Conservation (phyloP, 2,329 filamentous ascomycete genomes). For the Neophaeococcomyces mojaviensis region DNA sequence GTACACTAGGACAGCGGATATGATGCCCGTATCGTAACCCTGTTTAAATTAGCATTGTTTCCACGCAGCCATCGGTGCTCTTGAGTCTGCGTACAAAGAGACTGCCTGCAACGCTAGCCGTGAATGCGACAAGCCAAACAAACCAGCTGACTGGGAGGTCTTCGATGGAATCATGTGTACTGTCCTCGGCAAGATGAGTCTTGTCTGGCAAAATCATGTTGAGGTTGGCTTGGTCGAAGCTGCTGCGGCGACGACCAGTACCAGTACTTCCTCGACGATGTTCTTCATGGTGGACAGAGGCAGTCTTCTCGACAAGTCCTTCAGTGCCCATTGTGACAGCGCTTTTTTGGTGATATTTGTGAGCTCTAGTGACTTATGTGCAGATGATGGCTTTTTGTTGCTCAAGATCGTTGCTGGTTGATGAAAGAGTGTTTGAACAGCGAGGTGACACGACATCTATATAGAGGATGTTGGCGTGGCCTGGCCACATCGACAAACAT, state of each 20-base stretch:
- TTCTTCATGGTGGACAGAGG: not conserved
- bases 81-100: constrained; percentile 18
- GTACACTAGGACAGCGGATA: constrained; percentile 39
- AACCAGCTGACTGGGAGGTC: constrained; percentile 32
- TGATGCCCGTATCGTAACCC: constrained; percentile 43
- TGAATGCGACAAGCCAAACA: constrained; percentile 33
- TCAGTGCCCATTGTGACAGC: constrained; percentile 1
- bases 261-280: not conserved
- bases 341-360: not conserved
- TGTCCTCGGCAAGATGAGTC: constrained; percentile 17
- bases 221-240: constrained; percentile 15
- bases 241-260: constrained; percentile 8
- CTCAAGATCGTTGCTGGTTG: not conserved
- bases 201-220: constrained; percentile 25
- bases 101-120: constrained; percentile 27
- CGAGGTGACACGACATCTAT: constrained; percentile 1
- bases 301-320: not conserved
- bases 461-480: not conserved
- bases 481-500: no score
- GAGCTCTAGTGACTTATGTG: not conserved
- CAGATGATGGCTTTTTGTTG: not conserved
- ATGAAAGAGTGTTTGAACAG: not conserved
- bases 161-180: constrained; percentile 29
- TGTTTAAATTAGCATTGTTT: not conserved
- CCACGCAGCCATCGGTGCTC: no score